A percentile compares a stretch with the other conserved stretches of the same genome.
Conservation (phyloP, 495 filamentous ascomycete genomes). For the Hypoxylon rickii region DNA sequence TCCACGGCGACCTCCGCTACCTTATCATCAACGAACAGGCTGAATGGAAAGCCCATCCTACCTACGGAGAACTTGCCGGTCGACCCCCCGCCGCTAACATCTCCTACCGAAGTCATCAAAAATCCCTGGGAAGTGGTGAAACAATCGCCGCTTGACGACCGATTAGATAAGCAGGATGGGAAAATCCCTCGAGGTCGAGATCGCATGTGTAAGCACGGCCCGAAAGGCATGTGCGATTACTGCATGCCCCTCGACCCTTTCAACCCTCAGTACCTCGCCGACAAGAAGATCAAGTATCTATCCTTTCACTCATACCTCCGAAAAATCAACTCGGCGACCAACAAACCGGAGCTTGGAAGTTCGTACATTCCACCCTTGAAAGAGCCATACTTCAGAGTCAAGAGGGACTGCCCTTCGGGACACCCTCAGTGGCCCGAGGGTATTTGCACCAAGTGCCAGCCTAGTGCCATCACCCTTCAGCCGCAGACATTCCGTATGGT, state of each 20-base stretch:
- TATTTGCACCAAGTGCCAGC: conserved; percentile 99
- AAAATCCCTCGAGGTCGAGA: conserved; percentile 84
- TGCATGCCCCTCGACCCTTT: conserved; percentile 98
- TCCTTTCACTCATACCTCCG: conserved; percentile 94
- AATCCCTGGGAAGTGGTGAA: conserved; percentile 92
- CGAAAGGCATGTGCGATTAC: conserved; percentile 98
- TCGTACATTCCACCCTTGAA: conserved; percentile 96
- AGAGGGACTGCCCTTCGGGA: conserved; percentile 85
- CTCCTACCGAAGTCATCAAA: conserved; percentile 68
- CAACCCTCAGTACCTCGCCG: conserved; percentile 78
- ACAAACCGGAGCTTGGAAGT: conserved; percentile 86
- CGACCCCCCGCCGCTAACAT: conserved; percentile 59
- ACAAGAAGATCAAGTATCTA: conserved; percentile 98
- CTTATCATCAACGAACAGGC: conserved; percentile 55
- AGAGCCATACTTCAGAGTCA: conserved; percentile 92
- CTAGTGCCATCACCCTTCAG: conserved; percentile 93
- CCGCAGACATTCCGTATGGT: conserved; percentile 97
- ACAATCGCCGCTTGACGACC: conserved; percentile 84
- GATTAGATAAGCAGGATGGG: conserved; percentile 85
- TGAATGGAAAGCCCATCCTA: conserved; percentile 80
- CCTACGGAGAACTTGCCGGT: conserved; percentile 69
- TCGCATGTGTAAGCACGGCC: conserved; percentile 94
- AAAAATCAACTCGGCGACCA: conserved; percentile 93
- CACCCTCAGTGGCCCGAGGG: conserved; percentile 93
- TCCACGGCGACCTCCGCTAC: conserved; percentile 46